phyloP scores from a whole-genome alignment of 225 moss, liverwort and hornwort genomes.

The Antitrichia curtipendula region DNA sequence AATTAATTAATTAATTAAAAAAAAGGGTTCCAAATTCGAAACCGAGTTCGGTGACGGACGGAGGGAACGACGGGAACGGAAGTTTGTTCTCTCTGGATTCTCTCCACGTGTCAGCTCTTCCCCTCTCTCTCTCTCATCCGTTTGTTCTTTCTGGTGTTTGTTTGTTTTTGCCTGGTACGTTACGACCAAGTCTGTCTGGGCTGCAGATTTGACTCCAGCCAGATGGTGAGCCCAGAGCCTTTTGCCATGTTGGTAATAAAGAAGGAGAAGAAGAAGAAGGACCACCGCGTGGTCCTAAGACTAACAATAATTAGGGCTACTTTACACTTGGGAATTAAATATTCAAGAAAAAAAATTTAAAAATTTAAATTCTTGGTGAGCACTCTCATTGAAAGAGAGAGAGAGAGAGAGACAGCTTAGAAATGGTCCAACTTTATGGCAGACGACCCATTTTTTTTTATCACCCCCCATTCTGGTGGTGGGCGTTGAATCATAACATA shows the following conservation, averaged over 20 bases:
- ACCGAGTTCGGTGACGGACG: neutral
- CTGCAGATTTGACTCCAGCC: neutral
- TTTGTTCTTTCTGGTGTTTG: neutral
- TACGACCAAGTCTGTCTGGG: neutral
- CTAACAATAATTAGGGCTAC: neutral
- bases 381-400: no score
- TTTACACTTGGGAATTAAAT: neutral
- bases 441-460: no score
- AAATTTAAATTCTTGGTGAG: no score
- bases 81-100: neutral
- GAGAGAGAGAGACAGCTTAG: no score
- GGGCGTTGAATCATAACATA: no score
- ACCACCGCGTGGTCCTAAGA: neutral
- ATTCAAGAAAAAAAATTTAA: neutral
- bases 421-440: neutral
- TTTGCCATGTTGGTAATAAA: neutral
- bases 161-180: neutral
- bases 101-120: neutral
- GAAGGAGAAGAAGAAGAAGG: no score
- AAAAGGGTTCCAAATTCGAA: neutral
- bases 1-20: no score
- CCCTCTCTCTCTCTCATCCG: no score
- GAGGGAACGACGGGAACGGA: neutral
- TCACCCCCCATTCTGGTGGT: no score
- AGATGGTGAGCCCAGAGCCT: no score